These are phyloP conservation scores for Scedosporium minutisporum DNA, from an alignment of 2,329 filamentous ascomycete species.

Conservation along the genomic window DNA sequence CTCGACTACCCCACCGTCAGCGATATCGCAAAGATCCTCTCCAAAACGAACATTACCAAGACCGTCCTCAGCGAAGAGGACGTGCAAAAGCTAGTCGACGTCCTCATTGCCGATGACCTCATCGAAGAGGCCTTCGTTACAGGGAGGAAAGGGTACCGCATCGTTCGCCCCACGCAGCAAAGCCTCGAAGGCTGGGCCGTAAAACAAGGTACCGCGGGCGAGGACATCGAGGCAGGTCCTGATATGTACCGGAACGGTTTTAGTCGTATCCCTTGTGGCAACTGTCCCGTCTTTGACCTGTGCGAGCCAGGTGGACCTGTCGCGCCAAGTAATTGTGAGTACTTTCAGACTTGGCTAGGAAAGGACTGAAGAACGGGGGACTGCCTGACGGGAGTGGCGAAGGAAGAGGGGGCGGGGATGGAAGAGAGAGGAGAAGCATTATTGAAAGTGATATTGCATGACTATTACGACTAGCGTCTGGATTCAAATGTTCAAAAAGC, in stretches of 20 bases:
- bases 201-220: slow-evolving; percentile 10
- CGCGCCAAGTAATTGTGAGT: slow-evolving; percentile 80
- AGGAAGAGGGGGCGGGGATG: background rate
- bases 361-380: slow-evolving; percentile 22
- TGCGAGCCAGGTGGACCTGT: slow-evolving; percentile 88
- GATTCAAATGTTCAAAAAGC: background rate
- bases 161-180: slow-evolving; percentile 38
- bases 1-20: slow-evolving; percentile 70
- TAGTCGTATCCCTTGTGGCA: slow-evolving; percentile 82
- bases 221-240: slow-evolving; percentile 16
- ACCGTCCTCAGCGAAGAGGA: slow-evolving; percentile 63
- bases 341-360: slow-evolving; percentile 77
- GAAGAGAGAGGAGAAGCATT: background rate
- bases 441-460: background rate
- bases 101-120: slow-evolving; percentile 80
- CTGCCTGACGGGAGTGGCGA: background rate
- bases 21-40: slow-evolving; percentile 67
- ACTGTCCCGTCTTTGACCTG: slow-evolving; percentile 85
- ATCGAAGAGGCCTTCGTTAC: slow-evolving; percentile 53
- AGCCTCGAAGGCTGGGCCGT: slow-evolving; percentile 28
- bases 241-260: slow-evolving; percentile 54
- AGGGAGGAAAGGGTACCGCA: slow-evolving; percentile 42
- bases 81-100: slow-evolving; percentile 76
- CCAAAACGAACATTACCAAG: slow-evolving; percentile 58
- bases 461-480: background rate